Evolutionary conservation across 148 eudicot species (phyloP), one percentile per base, ranked within the genome.

Genomic region (Hydrangea macrophylla): DNA sequence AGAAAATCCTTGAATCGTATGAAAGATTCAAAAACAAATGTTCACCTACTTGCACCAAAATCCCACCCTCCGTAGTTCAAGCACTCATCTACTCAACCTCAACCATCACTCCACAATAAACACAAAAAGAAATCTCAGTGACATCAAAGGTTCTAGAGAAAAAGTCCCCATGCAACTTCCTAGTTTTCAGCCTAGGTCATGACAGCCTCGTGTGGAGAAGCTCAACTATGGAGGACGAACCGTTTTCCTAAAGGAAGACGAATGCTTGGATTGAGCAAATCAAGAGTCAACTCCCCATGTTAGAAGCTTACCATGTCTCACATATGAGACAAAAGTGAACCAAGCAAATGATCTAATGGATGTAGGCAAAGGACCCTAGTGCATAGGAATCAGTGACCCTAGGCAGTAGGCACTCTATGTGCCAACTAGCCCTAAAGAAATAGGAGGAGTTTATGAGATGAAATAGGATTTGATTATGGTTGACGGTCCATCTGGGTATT

Each of bases 391-490:
- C 11, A 67, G 68, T 13, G 80, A 83, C 28, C 67, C 78, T 8
- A 72, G 78, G n/a, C n/a, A n/a, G n/a, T n/a, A n/a, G n/a, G 68
- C 83, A 88, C 67, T 90, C 98, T 0, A 82, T 85, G 83, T 93
- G 98, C 61, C 90, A 85, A 72, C 88, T 93, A 23, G 89, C 95
- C 15, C 71, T 93, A 2, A 93, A 86, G 56, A 83, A 89, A 1
- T 76, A 88, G 77, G 69, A 55, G 82, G 75, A 32, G 88, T 93
- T 61, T 93, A 90, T 55, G 92, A 85, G 30, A 86, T 69, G 8
- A 73, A 83, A 50, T 90, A 95, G 96, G 98, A 93, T 76, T 62
- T 93, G 79, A 93, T 93, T 11, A 93, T 93, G 98, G 98, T 93
- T 73, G 98, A 93, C 67, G 98, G 96, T 23, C 98, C 98, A 2